These are phyloP conservation scores for Osmanthus fragrans DNA, from an alignment of 257 asterid species.

Conservation along the genomic window DNA sequence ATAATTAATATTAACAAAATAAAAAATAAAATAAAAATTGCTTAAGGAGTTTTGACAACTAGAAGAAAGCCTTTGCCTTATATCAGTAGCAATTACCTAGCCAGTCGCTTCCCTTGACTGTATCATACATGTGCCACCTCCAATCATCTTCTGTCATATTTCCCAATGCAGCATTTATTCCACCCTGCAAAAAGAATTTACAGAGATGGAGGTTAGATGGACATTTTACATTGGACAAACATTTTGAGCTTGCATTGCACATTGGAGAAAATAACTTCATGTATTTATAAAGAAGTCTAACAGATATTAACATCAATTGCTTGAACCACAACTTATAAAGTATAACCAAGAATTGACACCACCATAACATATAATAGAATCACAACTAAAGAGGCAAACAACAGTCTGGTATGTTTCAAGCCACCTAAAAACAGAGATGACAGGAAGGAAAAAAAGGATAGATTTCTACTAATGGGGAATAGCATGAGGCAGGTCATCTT, in stretches of 20 bases:
- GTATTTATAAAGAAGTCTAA: neutral
- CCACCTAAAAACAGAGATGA: neutral
- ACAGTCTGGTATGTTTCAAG: neutral
- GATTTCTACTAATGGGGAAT: neutral
- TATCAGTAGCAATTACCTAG: slow-evolving; percentile 54
- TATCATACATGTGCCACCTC: slow-evolving; percentile 99
- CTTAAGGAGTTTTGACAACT: neutral
- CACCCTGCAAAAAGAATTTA: slow-evolving; percentile 59
- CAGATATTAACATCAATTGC: neutral
- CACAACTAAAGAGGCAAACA: neutral
- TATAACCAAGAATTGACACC: neutral
- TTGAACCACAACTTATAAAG: neutral
- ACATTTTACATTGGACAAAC: neutral
- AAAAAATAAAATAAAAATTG: neutral
- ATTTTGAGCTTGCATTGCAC: neutral
- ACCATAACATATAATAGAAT: neutral
- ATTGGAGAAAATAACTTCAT: neutral
- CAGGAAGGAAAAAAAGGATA: neutral
- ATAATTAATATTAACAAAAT: neutral
- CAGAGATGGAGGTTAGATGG: neutral
- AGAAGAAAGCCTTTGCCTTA: slow-evolving; percentile 12
- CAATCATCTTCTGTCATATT: slow-evolving; percentile 98
- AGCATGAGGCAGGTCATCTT: neutral
- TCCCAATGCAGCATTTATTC: slow-evolving; percentile 96
- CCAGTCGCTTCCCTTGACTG: slow-evolving; percentile 99